Conservation (phyloP, 352 stramenopile species). For the Pythium volutum region DNA sequence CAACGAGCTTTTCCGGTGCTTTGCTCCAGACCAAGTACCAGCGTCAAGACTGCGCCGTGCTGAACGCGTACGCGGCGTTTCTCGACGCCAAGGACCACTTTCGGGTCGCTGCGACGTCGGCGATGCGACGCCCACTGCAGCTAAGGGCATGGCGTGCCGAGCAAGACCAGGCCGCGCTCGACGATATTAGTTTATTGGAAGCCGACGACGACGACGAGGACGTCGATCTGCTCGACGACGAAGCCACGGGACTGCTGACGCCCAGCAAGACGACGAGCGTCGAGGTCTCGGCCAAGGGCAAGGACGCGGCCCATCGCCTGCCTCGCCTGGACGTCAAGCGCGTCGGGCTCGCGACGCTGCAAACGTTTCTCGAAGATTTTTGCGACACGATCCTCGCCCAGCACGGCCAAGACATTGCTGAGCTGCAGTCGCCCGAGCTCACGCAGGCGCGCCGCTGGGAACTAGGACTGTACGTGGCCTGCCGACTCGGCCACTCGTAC, state of each 20-base stretch:
- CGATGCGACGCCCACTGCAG: constrained; percentile 39
- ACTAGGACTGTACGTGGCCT: constrained; percentile 69
- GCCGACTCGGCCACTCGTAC: constrained; percentile 70
- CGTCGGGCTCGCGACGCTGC: constrained; percentile 62
- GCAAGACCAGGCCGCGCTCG: constrained; percentile 14
- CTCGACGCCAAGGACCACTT: constrained; percentile 51
- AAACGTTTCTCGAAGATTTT: constrained; percentile 81
- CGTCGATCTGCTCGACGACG: neutral
- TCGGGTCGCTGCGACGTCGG: constrained; percentile 18
- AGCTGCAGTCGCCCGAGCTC: constrained; percentile 47
- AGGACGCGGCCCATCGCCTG: constrained; percentile 22
- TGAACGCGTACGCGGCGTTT: constrained; percentile 52
- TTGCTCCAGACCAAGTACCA: constrained; percentile 42
- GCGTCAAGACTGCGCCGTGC: constrained; percentile 32
- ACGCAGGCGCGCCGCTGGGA: constrained; percentile 59
- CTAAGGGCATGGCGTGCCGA: constrained; percentile 48
- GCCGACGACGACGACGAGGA: constrained; percentile 19
- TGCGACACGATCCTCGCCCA: constrained; percentile 61
- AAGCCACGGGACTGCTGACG: neutral
- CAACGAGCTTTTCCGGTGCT: constrained; percentile 25
- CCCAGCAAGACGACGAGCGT: neutral
- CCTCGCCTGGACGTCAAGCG: constrained; percentile 55
- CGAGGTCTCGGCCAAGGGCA: neutral
- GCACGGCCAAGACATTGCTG: constrained; percentile 60
- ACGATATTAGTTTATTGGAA: constrained; percentile 14